Conservation (phyloP, 164 flowering plant species). For the Magnolia officinalis region DNA sequence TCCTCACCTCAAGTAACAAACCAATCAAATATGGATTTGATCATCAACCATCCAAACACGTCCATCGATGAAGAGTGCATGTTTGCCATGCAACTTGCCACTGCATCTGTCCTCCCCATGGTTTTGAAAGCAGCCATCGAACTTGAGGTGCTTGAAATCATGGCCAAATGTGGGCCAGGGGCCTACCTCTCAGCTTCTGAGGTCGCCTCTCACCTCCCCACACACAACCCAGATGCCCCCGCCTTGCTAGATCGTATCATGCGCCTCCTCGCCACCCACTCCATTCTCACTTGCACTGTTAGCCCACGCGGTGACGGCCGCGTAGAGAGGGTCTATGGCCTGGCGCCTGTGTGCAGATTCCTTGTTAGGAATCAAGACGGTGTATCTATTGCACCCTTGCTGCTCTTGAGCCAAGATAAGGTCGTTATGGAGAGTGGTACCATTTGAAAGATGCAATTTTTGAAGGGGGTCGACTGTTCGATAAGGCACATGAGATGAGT, state of each 20-base stretch:
- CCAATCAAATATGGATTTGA: background rate
- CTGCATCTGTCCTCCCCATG: constrained; percentile 69
- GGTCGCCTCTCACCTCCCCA: constrained; percentile 56
- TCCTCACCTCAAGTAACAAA: too few species aligned
- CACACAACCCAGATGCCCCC: constrained; percentile 51
- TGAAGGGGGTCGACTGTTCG: constrained; percentile 36
- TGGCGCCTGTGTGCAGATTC: constrained; percentile 70
- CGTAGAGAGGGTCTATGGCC: constrained; percentile 63
- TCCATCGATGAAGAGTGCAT: constrained; percentile 34
- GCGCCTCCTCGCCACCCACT: constrained; percentile 62
- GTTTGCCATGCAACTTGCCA: constrained; percentile 62
- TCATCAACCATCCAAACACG: background rate
- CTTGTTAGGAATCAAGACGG: constrained; percentile 69
- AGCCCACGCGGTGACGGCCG: constrained; percentile 33
- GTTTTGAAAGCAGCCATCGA: constrained; percentile 64
- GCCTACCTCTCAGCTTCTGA: constrained; percentile 49
- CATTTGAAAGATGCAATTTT: constrained; percentile 32
- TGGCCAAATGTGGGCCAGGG: constrained; percentile 50
- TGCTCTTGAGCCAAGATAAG: constrained; percentile 81
- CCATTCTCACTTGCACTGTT: constrained; percentile 45
- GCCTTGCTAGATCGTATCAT: constrained; percentile 72
- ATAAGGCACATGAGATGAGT: constrained; percentile 29
- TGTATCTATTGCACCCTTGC: constrained; percentile 53
- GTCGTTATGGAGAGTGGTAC: constrained; percentile 89
- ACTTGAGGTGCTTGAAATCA: constrained; percentile 67